Conservation (phyloP, 768 basidiomycete genomes). For the Omphalotus guepiniiformis region DNA sequence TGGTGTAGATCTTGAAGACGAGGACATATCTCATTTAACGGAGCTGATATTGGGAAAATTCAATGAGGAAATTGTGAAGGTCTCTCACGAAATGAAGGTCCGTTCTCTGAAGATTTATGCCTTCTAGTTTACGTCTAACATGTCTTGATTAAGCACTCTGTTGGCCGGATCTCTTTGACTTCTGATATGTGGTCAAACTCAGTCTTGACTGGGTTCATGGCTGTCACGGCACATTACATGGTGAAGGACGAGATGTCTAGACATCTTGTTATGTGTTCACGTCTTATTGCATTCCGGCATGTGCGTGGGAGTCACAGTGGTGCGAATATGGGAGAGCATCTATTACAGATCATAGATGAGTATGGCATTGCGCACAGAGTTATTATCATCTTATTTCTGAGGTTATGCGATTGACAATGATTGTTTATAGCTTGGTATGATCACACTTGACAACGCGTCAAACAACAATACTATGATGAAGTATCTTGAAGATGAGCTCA, state of each 20-base stretch:
- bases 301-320: constrained; percentile 28
- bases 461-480: constrained; percentile 31
- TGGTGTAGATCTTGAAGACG: constrained; percentile 17
- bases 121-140: constrained; percentile 8
- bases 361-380: constrained; percentile 19
- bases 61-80: constrained; percentile 14
- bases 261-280: constrained; percentile 17
- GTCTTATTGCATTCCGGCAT: constrained; percentile 27
- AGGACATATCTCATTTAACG: constrained; percentile 30
- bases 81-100: constrained; percentile 22
- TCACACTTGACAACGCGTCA: constrained; percentile 33
- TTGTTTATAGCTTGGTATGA: constrained; percentile 17
- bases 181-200: constrained; percentile 31
- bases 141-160: constrained; percentile 16
- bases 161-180: constrained; percentile 28
- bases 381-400: constrained; percentile 22
- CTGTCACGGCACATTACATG: constrained; percentile 28
- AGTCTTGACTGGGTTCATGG: constrained; percentile 25
- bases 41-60: constrained; percentile 23
- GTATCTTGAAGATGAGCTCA: constrained; percentile 15
- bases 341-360: constrained; percentile 22
- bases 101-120: constrained; percentile 3
- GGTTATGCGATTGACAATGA: background rate
- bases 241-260: constrained; percentile 13
- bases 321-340: constrained; percentile 18